phyloP scores from a whole-genome alignment of 1,139 yeast species.

The Nakaseomyces bracarensis region DNA sequence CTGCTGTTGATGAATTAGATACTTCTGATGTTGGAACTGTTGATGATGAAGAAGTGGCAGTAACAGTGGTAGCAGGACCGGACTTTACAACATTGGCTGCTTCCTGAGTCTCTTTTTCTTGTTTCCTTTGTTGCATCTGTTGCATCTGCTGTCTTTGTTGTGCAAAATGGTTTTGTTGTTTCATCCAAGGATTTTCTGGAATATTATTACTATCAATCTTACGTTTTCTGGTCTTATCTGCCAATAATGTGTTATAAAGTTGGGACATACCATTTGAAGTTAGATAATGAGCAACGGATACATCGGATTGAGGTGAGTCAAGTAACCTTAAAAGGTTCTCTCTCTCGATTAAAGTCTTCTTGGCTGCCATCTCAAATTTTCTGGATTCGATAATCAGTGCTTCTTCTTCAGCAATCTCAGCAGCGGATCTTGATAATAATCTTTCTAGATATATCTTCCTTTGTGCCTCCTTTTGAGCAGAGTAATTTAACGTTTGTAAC shows the following conservation, averaged over 20 bases:
- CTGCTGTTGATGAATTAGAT: slow-evolving; percentile 24
- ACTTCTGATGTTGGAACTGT: slow-evolving; percentile 20
- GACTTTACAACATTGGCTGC: slow-evolving; percentile 4
- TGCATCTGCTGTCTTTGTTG: slow-evolving; percentile 35
- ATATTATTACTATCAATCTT: slow-evolving; percentile 36
- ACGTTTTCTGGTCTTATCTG: slow-evolving; percentile 62
- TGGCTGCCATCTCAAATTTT: slow-evolving; percentile 86
- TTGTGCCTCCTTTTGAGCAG: slow-evolving; percentile 61
- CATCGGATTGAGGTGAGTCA: slow-evolving; percentile 69
- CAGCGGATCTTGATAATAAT: slow-evolving; percentile 76
- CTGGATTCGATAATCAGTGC: slow-evolving; percentile 88
- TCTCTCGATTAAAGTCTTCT: slow-evolving; percentile 77
- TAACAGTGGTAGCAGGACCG: slow-evolving; percentile 24
- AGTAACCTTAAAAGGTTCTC: slow-evolving; percentile 67
- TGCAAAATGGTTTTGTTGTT: slow-evolving; percentile 35
- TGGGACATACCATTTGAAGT: slow-evolving; percentile 88
- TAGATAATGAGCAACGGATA: slow-evolving; percentile 71
- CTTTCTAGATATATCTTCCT: slow-evolving; percentile 76
- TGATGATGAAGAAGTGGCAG: slow-evolving; percentile 30
- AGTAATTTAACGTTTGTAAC: slow-evolving; percentile 40
- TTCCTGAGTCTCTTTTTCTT: slow-evolving; percentile 16
- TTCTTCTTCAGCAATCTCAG: slow-evolving; percentile 97
- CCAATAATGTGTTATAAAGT: slow-evolving; percentile 70
- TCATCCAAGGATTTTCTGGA: slow-evolving; percentile 42
- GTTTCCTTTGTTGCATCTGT: slow-evolving; percentile 39